phyloP scores from a whole-genome alignment of 176 grass and related monocot species.

The Sorghum bicolor region DNA sequence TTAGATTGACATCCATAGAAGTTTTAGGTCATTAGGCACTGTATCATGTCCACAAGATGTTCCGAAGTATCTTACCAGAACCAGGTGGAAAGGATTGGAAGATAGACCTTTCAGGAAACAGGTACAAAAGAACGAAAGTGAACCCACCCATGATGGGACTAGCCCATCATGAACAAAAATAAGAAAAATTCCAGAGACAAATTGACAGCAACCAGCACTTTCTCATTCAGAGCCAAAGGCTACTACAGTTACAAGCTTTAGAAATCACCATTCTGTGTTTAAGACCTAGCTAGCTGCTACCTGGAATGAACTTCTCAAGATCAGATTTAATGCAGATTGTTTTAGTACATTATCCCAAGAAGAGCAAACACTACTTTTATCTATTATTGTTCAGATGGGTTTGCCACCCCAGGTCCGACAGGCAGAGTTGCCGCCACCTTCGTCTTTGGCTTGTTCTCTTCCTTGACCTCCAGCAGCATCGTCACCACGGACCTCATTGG shows the following conservation, averaged over 20 bases:
- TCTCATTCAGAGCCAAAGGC: conserved; percentile 16
- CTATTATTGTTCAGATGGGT: neutral
- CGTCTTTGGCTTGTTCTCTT: conserved; percentile 25
- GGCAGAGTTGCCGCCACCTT: neutral
- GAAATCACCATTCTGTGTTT: neutral
- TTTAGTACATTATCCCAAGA: conserved; percentile 25
- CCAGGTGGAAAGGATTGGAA: conserved; percentile 3
- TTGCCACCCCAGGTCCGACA: neutral
- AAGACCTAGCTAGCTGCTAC: conserved; percentile 35
- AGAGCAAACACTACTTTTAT: conserved; percentile 13
- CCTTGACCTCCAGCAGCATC: conserved; percentile 57
- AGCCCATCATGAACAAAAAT: neutral
- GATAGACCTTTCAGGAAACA: neutral
- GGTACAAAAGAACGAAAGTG: neutral
- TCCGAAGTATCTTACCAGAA: conserved; percentile 38
- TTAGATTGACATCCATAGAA: neutral
- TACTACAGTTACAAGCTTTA: too few relatives aligned
- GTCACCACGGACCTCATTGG: conserved; percentile 77
- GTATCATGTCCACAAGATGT: conserved; percentile 31
- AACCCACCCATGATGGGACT: neutral
- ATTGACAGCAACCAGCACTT: conserved; percentile 23
- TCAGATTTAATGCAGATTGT: conserved; percentile 13
- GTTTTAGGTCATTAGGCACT: neutral
- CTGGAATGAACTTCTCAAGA: neutral
- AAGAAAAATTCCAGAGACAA: neutral